Evolutionary conservation across 495 filamentous ascomycete species (phyloP), one percentile per base, ranked within the genome.

Genomic region (Elasticomyces elasticus): DNA sequence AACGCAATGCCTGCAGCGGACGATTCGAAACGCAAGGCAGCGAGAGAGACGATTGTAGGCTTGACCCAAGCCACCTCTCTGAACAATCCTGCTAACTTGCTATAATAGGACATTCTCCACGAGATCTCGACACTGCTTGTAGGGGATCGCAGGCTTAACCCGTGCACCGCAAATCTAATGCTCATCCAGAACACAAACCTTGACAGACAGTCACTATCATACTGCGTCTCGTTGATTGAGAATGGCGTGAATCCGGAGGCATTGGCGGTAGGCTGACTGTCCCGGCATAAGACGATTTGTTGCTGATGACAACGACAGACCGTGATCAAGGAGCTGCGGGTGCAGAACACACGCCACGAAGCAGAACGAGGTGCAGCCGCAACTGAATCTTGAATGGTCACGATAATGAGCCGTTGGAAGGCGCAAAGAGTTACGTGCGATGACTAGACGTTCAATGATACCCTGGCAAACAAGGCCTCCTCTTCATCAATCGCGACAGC

Each of bases 221-320:
- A 94, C 51, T 98, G 92, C 65, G 91, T 97, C 51, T 94, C 88
- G 40, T 78, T 98, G 63, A 88, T 98, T 56, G 92, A 98, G 70
- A 96, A 96, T 68, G 94, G 94, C 5, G 87, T 96, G 10, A 94
- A 94, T 69, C 92, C 92, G 5, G 92, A 97, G 66, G 94, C 90
- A 9, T 72, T 98, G 13, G 91, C 91, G 28, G 92, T 96, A 77
- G 54, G 84, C 74, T 13, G 24, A 20, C 24, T 15, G 12, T 45
- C 37, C 23, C 5, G 20, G 20, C 40, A 20, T 24, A 13, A 9
- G 31, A 45, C 24, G 13, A 2, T 17, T 11, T 26, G 40, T 40
- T 56, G 37, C 56, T 50, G 20, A 52, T 20, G 37, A 37, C 12
- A 23, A 12, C 13, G 28, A 19, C 52, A 69, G 67, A 65, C 63